These are phyloP conservation scores for Nephelium lappaceum DNA, from an alignment of 345 rosid genomes.

Conservation along the genomic window DNA sequence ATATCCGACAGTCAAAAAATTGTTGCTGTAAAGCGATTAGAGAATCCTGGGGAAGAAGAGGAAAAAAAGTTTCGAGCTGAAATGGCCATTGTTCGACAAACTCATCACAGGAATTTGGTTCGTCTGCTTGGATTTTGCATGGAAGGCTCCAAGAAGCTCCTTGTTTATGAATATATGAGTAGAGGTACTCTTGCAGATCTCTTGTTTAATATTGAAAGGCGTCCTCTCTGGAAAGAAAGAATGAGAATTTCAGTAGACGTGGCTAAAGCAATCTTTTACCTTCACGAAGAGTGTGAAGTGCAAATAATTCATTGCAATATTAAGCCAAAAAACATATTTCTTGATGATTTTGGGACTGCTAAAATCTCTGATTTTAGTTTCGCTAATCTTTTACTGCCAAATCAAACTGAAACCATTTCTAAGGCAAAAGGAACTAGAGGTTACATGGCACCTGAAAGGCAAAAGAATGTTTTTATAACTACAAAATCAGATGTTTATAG, in stretches of 20 bases:
- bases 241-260: conserved; percentile 14
- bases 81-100: background rate
- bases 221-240: conserved; percentile 15
- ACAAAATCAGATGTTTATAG: conserved; percentile 20
- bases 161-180: conserved; percentile 12
- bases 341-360: too few relatives aligned
- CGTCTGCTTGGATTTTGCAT: conserved; percentile 1
- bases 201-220: conserved; percentile 3
- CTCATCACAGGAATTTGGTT: conserved; percentile 1
- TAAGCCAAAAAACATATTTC: too few relatives aligned
- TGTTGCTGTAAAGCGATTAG: background rate
- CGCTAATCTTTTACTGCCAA: too few relatives aligned
- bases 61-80: conserved; percentile 5
- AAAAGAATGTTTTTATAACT: conserved; percentile 6
- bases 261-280: conserved; percentile 19
- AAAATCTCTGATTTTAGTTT: too few relatives aligned
- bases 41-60: background rate
- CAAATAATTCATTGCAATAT: conserved; percentile 12
- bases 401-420: too few relatives aligned
- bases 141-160: background rate
- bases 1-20: background rate
- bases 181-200: conserved; percentile 20
- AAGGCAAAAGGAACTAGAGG: conserved; percentile 12
- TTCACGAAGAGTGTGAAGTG: conserved; percentile 23
- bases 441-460: conserved; percentile 33